Conservation (phyloP, 345 rosid species). For the Crucihimalaya himalaica region DNA sequence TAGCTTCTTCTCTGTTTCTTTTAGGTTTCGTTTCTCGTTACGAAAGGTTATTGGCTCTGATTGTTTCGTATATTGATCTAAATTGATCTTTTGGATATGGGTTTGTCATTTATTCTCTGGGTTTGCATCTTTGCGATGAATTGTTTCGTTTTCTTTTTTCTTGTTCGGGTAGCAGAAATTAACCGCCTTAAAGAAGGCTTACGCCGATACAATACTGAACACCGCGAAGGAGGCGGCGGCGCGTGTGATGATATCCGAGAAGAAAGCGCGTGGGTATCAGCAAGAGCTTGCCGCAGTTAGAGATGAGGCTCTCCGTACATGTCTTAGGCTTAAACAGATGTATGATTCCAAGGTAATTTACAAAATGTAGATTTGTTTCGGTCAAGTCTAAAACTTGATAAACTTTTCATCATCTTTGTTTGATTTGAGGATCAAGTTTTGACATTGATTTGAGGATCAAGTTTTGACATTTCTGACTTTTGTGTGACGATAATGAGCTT, state of each 20-base stretch:
- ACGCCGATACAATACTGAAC: constrained; percentile 86
- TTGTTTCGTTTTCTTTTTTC: constrained; percentile 16
- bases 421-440: background rate
- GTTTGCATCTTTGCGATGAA: constrained; percentile 16
- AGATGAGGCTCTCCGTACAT: constrained; percentile 75
- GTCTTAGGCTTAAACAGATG: constrained; percentile 82
- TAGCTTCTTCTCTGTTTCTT: constrained; percentile 37
- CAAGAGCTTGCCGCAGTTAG: constrained; percentile 67
- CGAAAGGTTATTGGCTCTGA: background rate
- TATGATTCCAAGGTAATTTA: constrained; percentile 71
- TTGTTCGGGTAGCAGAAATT: constrained; percentile 52
- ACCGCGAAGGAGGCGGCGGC: constrained; percentile 94
- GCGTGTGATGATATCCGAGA: constrained; percentile 81
- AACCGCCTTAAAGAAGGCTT: constrained; percentile 89
- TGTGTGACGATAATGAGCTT: background rate
- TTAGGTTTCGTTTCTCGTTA: constrained; percentile 27
- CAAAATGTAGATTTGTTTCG: background rate
- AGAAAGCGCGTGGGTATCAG: constrained; percentile 64
- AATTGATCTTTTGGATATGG: constrained; percentile 14
- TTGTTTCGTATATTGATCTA: constrained; percentile 24
- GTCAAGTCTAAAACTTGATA: background rate
- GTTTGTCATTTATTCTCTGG: constrained; percentile 29
- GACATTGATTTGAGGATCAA: constrained; percentile 9
- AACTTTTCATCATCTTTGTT: background rate
- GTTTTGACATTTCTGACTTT: background rate